Evolutionary conservation across 805 yeast genomes (phyloP), one percentile per base, ranked within the genome.

Genomic region (Komagataella kurtzmanii): DNA sequence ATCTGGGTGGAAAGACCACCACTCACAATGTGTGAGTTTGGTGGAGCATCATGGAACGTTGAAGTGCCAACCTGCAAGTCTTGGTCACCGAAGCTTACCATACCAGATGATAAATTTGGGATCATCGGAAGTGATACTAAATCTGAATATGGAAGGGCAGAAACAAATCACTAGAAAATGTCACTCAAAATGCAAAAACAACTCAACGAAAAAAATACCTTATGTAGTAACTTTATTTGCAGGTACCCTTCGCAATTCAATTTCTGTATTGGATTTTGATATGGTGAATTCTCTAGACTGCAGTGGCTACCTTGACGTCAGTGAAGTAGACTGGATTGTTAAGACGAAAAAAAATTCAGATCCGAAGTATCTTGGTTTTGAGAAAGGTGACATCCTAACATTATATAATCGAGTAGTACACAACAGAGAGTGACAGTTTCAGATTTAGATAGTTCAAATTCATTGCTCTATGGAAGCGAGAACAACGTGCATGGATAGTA

Each of bases 281-380:
- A 8, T 7, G 14, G 40, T 30, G 12, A 30, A 10, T 30, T 30
- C 40, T 30, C 40, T 30, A 10, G n/a, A 14, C 40, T 30, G 40
- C 6, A 14, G 12, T 30, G 40, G 10, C 40, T 30, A 30, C 5
- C 40, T 10, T 30, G 14, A 30, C 40, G 12, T 30, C 40, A 30
- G 40, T 30, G n/a, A 10, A 30, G 40, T 14, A 30, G 40, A 30
- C 40, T 30, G 10, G 14, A 45, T 17, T 43, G 48, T 23, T 17
- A 50, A 21, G 10, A 24, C 43, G 10, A 24, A 50, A 6, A 19
- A 51, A 47, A 49, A 52, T 47, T 50, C 50, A 50, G 12, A 51
- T 46, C 53, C 24, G 47, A 30, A 18, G 18, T 17, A 17, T 18
- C 50, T 45, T 40, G 18, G 49, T 51, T n/a, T 43, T 23, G 48